Conservation (phyloP, 495 filamentous ascomycete species). For the Margaritispora aquatica region DNA sequence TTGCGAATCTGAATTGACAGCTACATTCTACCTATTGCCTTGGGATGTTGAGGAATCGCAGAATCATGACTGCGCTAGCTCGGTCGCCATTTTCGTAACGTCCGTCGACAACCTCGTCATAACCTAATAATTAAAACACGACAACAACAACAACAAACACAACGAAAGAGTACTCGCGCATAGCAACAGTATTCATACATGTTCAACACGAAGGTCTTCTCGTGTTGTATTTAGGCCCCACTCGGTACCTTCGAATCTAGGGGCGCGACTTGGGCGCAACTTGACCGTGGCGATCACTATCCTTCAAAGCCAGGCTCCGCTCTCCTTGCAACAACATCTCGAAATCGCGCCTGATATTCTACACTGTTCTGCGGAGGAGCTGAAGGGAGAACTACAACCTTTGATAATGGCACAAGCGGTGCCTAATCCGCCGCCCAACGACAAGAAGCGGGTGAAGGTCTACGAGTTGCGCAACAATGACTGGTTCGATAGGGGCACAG, state of each 20-base stretch:
- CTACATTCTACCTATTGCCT: no score
- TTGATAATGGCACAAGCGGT: conserved; percentile 83
- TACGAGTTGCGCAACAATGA: conserved; percentile 98
- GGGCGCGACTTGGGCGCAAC: conserved; percentile 18
- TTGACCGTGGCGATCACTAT: conserved; percentile 21
- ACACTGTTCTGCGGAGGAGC: conserved; percentile 17
- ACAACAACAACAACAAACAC: background rate
- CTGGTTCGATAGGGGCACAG: conserved; percentile 97
- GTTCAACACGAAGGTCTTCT: background rate
- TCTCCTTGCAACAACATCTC: conserved; percentile 22
- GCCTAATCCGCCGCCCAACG: conserved; percentile 65
- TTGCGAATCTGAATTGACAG: no score
- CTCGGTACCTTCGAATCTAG: background rate
- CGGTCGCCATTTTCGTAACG: background rate
- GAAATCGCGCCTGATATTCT: conserved; percentile 19
- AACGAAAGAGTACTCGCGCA: background rate
- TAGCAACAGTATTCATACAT: conserved; percentile 1
- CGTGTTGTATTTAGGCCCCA: conserved; percentile 10
- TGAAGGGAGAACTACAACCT: conserved; percentile 29
- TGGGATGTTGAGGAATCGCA: no score
- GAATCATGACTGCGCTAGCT: background rate
- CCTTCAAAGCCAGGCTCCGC: conserved; percentile 18
- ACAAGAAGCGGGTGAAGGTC: conserved; percentile 97
- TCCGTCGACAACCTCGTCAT: background rate
- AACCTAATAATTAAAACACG: background rate